Percentiles rank a stretch among this genome's conserved stretches.
phyloP scores from a whole-genome alignment of 2,329 filamentous ascomycete genomes.

The Coniella lustricola region DNA sequence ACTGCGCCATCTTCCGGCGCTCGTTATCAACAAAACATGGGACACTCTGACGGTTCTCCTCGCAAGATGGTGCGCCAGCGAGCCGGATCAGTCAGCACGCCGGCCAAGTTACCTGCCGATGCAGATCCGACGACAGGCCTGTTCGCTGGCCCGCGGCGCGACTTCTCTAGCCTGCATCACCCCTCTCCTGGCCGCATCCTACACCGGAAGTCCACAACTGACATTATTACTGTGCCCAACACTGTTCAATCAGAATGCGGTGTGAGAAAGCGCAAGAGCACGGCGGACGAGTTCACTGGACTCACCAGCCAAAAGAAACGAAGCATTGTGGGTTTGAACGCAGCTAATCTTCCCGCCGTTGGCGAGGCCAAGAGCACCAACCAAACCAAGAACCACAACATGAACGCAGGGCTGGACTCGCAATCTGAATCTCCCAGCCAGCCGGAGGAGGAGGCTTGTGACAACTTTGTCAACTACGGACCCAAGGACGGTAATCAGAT shows the following conservation, averaged over 20 bases:
- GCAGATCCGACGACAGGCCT: too few species aligned
- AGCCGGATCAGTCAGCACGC: slow-evolving; percentile 16
- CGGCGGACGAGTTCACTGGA: slow-evolving; percentile 3
- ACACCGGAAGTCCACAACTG: slow-evolving; percentile 13
- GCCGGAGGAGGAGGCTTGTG: slow-evolving; percentile 20
- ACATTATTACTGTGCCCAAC: slow-evolving; percentile 8
- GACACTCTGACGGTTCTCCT: slow-evolving; percentile 29
- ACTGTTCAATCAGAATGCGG: slow-evolving; percentile 10
- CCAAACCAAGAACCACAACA: too few species aligned
- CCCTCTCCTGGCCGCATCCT: neutral
- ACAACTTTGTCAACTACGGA: slow-evolving; percentile 81
- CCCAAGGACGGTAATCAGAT: slow-evolving; percentile 70
- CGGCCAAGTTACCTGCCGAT: slow-evolving; percentile 7
- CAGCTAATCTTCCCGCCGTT: too few species aligned
- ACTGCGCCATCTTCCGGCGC: slow-evolving; percentile 49
- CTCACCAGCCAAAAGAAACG: too few species aligned
- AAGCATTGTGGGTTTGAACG: too few species aligned
- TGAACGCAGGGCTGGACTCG: too few species aligned
- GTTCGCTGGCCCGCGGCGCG: slow-evolving; percentile 26
- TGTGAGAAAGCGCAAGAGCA: slow-evolving; percentile 23
- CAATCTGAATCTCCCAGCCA: slow-evolving; percentile 24
- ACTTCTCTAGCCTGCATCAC: neutral
- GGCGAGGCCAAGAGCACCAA: too few species aligned
- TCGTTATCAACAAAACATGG: slow-evolving; percentile 33
- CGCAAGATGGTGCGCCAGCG: slow-evolving; percentile 34